These are phyloP conservation scores for Saraca asoca DNA, from an alignment of 331 rosid genomes.

Conservation along the genomic window DNA sequence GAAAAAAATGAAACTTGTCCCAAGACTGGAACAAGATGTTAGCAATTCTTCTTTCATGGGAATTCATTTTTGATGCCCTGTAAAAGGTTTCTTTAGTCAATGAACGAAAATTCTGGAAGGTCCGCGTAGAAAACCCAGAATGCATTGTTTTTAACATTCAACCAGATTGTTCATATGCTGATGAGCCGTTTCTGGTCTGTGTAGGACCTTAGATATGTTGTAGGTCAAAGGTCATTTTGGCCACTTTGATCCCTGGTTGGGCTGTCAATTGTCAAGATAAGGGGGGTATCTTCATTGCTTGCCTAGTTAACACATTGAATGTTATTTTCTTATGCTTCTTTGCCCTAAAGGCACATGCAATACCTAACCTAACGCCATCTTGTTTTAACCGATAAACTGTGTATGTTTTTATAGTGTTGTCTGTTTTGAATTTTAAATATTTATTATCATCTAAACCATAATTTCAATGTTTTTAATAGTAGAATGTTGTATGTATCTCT, in stretches of 20 bases:
- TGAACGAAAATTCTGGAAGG: neutral
- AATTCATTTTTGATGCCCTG: neutral
- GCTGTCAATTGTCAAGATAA: neutral
- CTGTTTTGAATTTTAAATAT: neutral
- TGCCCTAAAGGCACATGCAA: neutral
- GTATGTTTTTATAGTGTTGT: neutral
- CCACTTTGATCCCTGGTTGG: constrained; percentile 8
- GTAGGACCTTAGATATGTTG: neutral
- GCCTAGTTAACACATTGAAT: neutral
- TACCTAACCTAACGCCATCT: neutral
- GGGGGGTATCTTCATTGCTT: neutral
- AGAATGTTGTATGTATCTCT: neutral
- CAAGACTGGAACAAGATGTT: neutral
- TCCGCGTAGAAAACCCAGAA: neutral
- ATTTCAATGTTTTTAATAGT: neutral
- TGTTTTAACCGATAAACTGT: neutral
- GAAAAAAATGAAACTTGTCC: neutral
- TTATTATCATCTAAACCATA: neutral
- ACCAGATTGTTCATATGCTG: neutral
- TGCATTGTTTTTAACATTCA: neutral
- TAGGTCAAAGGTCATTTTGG: neutral
- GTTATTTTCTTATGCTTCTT: neutral
- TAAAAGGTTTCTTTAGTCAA: neutral
- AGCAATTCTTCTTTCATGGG: neutral
- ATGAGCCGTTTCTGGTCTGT: neutral